A percentile compares a stretch with the other conserved stretches of the same genome.
These are phyloP conservation scores for Jaapia argillacea DNA, from an alignment of 768 basidiomycete species.

Conservation along the genomic window DNA sequence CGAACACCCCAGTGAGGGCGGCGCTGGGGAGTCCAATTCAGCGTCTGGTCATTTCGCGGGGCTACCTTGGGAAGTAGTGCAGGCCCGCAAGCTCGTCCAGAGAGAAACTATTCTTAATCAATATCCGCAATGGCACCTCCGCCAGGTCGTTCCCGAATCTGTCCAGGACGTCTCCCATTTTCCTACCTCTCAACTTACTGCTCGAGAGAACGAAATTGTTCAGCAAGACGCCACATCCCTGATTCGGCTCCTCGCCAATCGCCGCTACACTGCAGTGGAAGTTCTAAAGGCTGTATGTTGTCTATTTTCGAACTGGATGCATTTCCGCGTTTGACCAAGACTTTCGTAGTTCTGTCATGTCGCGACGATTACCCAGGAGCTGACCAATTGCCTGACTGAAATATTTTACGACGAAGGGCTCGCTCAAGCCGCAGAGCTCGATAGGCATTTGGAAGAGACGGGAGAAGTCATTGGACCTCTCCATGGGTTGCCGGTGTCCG, in stretches of 20 bases:
- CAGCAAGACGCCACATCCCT: slow-evolving; percentile 24
- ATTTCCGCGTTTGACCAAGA: not conserved
- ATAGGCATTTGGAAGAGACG: slow-evolving; percentile 32
- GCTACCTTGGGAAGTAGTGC: slow-evolving; percentile 5
- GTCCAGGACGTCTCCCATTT: slow-evolving; percentile 18
- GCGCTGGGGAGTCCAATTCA: too few species aligned
- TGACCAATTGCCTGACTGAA: slow-evolving; percentile 47
- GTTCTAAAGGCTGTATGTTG: slow-evolving; percentile 17
- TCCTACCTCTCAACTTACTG: slow-evolving; percentile 17
- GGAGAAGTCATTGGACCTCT: slow-evolving; percentile 38
- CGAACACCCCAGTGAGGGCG: too few species aligned
- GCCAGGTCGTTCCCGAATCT: slow-evolving; percentile 8
- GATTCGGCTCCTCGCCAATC: slow-evolving; percentile 13
- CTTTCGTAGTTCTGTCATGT: slow-evolving; percentile 19
- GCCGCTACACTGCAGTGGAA: slow-evolving; percentile 23
- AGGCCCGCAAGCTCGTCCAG: slow-evolving; percentile 15
- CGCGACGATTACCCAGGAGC: slow-evolving; percentile 20
- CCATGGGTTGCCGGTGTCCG: slow-evolving; percentile 33
- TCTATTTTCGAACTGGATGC: not conserved
- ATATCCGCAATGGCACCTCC: slow-evolving; percentile 18
- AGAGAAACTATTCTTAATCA: slow-evolving; percentile 16
- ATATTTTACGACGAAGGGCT: slow-evolving; percentile 46
- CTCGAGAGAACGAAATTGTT: slow-evolving; percentile 21
- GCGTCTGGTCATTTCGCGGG: too few species aligned
- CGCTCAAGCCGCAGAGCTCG: slow-evolving; percentile 36